phyloP scores from a whole-genome alignment of 805 yeast genomes.

The Suhomyces tanzawaensis region DNA sequence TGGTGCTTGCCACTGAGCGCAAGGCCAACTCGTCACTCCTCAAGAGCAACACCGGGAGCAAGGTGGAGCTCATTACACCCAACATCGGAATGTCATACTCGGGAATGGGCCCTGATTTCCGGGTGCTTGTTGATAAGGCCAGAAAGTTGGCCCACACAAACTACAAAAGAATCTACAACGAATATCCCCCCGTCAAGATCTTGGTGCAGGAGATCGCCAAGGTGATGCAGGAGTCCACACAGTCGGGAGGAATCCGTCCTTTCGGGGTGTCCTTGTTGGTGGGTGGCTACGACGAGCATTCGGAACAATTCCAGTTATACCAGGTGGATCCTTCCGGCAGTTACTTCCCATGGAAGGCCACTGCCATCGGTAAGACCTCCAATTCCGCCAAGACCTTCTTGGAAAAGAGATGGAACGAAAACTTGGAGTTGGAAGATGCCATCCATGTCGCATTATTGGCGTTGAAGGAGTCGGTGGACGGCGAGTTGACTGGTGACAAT shows the following conservation, averaged over 20 bases:
- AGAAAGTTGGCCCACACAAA: conserved; percentile 90
- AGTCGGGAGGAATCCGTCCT: conserved; percentile 98
- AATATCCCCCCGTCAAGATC: conserved; percentile 94
- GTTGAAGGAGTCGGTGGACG: conserved; percentile 93
- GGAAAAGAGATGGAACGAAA: conserved; percentile 98
- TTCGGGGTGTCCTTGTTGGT: conserved; percentile 92
- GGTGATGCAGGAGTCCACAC: conserved; percentile 98
- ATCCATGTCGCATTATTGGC: conserved; percentile 94
- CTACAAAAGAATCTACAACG: conserved; percentile 91
- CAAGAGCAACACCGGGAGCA: conserved; percentile 69
- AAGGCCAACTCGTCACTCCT: conserved; percentile 78
- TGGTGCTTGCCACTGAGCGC: conserved; percentile 95
- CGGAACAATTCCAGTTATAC: conserved; percentile 70
- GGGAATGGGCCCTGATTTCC: conserved; percentile 99
- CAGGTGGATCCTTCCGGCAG: conserved; percentile 99
- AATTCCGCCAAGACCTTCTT: conserved; percentile 95
- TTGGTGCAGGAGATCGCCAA: conserved; percentile 93
- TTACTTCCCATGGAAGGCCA: conserved; percentile 98
- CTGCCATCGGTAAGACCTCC: conserved; percentile 96
- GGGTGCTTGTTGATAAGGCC: conserved; percentile 91
- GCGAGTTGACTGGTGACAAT: conserved; percentile 95
- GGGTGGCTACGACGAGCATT: conserved; percentile 87
- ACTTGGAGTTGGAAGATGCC: conserved; percentile 95
- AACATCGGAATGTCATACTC: conserved; percentile 95
- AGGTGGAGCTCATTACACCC: conserved; percentile 84